These are phyloP conservation scores for Ascochyta pisi DNA, from an alignment of 2,329 filamentous ascomycete species.

Conservation along the genomic window DNA sequence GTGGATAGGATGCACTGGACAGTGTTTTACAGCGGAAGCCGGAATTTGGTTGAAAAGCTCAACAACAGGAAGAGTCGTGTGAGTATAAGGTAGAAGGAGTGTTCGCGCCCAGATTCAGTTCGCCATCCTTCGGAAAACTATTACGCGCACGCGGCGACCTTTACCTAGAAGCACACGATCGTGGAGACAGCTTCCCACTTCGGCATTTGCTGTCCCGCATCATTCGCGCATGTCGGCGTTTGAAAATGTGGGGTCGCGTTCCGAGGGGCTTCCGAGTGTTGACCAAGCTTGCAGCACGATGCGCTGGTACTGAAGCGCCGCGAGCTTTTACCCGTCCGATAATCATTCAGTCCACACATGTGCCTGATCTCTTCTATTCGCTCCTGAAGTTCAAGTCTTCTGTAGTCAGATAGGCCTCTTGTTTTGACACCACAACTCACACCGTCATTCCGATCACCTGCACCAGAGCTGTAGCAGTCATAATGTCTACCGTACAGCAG, in stretches of 20 bases:
- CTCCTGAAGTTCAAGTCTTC: not conserved
- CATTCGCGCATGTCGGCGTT: constrained; percentile 16
- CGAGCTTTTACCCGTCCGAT: not conserved
- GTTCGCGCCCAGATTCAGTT: constrained; percentile 5
- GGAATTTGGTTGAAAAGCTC: not conserved
- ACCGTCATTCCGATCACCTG: constrained; percentile 7
- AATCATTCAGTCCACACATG: constrained; percentile 1
- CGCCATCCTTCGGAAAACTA: constrained; percentile 19
- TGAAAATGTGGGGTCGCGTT: constrained; percentile 37
- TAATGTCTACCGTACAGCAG: constrained; percentile 45
- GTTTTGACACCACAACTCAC: not conserved
- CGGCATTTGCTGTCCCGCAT: constrained; percentile 40
- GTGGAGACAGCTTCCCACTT: constrained; percentile 39
- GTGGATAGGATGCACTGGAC: not conserved
- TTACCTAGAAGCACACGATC: constrained; percentile 30
- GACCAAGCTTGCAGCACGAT: constrained; percentile 17
- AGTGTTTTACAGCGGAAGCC: not conserved
- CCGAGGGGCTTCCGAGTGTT: constrained; percentile 36
- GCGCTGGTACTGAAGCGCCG: constrained; percentile 12
- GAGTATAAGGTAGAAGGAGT: constrained; percentile 1
- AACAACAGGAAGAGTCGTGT: not conserved
- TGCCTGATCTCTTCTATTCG: not conserved
- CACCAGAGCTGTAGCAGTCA: constrained; percentile 10
- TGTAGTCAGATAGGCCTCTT: not conserved
- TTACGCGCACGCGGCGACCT: constrained; percentile 29